Evolutionary conservation across 352 stramenopile species (phyloP), one percentile per base, ranked within the genome.

Genomic region (Blastocystis sp.): DNA sequence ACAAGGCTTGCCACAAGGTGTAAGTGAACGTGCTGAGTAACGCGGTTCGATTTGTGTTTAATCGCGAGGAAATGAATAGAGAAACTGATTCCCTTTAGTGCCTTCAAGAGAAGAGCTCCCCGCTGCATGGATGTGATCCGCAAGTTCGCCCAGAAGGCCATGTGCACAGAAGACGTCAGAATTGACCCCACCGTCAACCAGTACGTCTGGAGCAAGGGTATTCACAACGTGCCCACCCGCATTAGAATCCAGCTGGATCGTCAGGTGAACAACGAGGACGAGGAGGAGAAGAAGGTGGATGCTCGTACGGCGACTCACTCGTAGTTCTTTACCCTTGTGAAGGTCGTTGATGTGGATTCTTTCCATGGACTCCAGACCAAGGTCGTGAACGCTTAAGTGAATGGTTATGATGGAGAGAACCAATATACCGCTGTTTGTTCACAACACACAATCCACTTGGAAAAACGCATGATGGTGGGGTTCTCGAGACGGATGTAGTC

Each of bases 221-320:
- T 99, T 89, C 95, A 96, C 90, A 98, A 98, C 91, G 93, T 98
- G 88, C 97, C 97, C 59, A 96, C 93, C 90, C 93, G 96, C 91
- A 95, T 99, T 82, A 95, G 97, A 89, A 96, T 99, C 65, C 93
- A 95, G 91, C 93, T 99, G 65, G 96, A 92, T 88, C 95, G 97
- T 92, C 98, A 98, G 94, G 93, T 95, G 91, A 98, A 98, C 92
- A 53, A 59, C 43, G 71, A 43, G 23, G 96, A 98, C 90, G 96
- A 99, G 89, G 96, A 99, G 91, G 96, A 99, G 81, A 96, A 96
- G 90, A 96, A 97, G 86, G 96, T 99, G 92, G 98, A 98, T 40
- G 45, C 4, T 60, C 17, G 9, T 81, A 9, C 52, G 4, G 34
- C 4, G 9, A 45, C 19, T 67, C 17, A 65, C 40, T 23, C 56